Percentiles rank a stretch among this genome's conserved stretches.
phyloP scores from a whole-genome alignment of 306 rosid species.

The Morella rubra region DNA sequence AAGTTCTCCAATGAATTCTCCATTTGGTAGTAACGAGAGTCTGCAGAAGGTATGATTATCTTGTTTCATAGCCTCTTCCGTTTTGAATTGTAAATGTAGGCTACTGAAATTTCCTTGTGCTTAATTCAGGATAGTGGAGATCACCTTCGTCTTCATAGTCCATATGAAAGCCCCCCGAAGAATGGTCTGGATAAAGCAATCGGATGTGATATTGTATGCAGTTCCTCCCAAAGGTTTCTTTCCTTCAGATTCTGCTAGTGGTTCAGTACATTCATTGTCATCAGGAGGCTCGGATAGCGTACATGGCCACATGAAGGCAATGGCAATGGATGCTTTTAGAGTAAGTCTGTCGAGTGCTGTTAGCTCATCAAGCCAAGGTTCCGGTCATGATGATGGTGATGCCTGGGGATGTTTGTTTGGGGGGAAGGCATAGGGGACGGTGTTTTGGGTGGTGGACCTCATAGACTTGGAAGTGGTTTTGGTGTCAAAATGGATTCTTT shows the following conservation, averaged over 20 bases:
- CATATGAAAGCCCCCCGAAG: constrained; percentile 95
- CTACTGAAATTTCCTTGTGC: constrained; percentile 32
- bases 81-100: constrained; percentile 24
- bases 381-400: constrained; percentile 99
- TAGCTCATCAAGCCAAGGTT: constrained; percentile 99
- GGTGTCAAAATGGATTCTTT: constrained; percentile 78
- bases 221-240: constrained; percentile 89
- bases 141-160: constrained; percentile 87
- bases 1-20: constrained; percentile 93
- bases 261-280: constrained; percentile 88
- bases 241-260: constrained; percentile 93
- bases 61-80: constrained; percentile 13
- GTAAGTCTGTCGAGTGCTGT: constrained; percentile 97
- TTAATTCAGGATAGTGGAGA: constrained; percentile 79
- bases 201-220: constrained; percentile 77
- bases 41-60: constrained; percentile 68
- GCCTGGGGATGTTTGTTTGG: constrained; percentile 99
- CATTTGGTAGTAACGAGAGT: constrained; percentile 95
- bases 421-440: constrained; percentile 98
- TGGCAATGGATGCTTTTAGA: constrained; percentile 94
- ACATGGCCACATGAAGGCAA: constrained; percentile 88
- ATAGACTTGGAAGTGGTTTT: constrained; percentile 65
- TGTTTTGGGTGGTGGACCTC: constrained; percentile 88
- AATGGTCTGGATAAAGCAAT: constrained; percentile 84
- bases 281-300: constrained; percentile 96